A percentile compares a stretch with the other conserved stretches of the same genome.
These are phyloP conservation scores for Zopfochytrium polystomum DNA, from an alignment of 371 early-diverging fungal species.

Conservation along the genomic window DNA sequence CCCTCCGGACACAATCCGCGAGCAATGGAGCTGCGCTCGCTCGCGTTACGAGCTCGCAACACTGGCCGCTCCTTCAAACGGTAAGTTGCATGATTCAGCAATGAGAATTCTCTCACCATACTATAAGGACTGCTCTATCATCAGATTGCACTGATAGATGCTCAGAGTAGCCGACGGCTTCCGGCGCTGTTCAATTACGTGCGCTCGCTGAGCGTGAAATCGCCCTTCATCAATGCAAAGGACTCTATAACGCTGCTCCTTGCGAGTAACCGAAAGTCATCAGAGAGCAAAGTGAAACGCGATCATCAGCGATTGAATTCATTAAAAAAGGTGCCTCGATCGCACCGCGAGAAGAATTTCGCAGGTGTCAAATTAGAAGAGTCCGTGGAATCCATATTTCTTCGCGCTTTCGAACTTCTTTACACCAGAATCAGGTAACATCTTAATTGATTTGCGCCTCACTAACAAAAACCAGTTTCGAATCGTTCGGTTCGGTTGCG, in stretches of 20 bases:
- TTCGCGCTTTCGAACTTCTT: constrained; percentile 27
- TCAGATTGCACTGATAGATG: constrained; percentile 1
- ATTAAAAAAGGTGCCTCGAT: neutral
- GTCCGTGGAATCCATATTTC: constrained; percentile 2
- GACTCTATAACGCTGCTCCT: constrained; percentile 27
- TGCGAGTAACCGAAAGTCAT: constrained; percentile 9
- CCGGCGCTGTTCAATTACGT: constrained; percentile 21
- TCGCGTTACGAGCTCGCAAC: constrained; percentile 24
- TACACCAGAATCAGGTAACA: constrained; percentile 33
- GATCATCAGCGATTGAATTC: neutral
- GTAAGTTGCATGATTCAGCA: constrained; percentile 1
- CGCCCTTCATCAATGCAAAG: constrained; percentile 24
- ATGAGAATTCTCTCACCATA: constrained; percentile 2
- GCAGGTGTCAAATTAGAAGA: neutral
- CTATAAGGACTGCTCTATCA: constrained; percentile 8
- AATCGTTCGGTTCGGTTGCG: too few relatives aligned
- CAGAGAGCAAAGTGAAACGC: neutral
- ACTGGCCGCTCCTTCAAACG: constrained; percentile 27
- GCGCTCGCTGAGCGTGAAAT: constrained; percentile 28
- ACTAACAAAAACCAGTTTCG: too few relatives aligned
- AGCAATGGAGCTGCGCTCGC: constrained; percentile 15
- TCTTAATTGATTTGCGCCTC: neutral
- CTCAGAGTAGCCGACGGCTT: too few relatives aligned
- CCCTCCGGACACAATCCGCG: neutral
- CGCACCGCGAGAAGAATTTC: neutral